Base-by-base conservation (phyloP, 192 early-diverging fungal genomes). In the Diversispora eburnea region DNA sequence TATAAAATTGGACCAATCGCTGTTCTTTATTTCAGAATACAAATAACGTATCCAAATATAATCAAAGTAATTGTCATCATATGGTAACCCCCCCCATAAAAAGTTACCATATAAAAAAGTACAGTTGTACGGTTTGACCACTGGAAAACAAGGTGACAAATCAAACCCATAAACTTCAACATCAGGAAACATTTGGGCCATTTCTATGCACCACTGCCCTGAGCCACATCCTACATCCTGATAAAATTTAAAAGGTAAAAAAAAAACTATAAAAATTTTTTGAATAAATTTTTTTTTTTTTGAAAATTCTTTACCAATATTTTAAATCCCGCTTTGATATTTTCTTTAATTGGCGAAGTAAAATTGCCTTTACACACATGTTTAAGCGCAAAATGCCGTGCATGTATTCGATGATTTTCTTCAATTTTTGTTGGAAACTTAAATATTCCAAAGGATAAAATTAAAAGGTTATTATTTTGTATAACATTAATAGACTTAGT, bases 181-280 rank as follows among this genome's bases (percentile, higher is more conserved):
- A 41, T 62, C 52, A 17, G 81, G 81, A 76, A 75, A 75, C 2
- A 79, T 78, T 45, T 70, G 66, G 3, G 76, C 81, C 70, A 82
- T 74, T 59, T 81, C 78, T 65, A 79, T 59, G 7, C 64, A 56
- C 81, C 78, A 82, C 13, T 65, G 56, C 39, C 76, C 76, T 15
- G 70, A 73, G 17, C 81, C 81, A 73, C 81, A 82, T 20, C 81
- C 78, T 10, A 82, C 63, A 77, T 82, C 81, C 65, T 67, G 10
- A 22, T 41, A 43, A 8, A 8, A 5, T 12, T 13, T 19, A 64
- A 59, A 25, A 8, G 19, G 19, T 22, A 59, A 10, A 5, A 25
- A 59, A 25, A 17, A 54, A 17, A 13, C 51, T 4, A 3, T 15
- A 60, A 42, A 39, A 13, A 10, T 60, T 12, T 60, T 8, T 60